phyloP scores from a whole-genome alignment of 2,329 filamentous ascomycete species.

The Penicillium sp. region DNA sequence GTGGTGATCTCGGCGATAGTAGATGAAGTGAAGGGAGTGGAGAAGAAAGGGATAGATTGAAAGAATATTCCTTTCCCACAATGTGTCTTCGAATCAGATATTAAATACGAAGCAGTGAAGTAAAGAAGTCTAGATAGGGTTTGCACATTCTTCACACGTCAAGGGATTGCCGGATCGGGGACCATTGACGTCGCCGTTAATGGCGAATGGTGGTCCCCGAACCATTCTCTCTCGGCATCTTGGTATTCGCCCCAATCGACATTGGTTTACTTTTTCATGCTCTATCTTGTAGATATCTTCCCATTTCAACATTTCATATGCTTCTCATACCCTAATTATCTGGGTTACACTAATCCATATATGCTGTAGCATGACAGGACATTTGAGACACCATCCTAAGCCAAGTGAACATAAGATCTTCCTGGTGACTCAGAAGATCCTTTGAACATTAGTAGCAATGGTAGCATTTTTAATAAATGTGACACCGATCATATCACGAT shows the following conservation, averaged over 20 bases:
- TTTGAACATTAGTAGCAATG: no score
- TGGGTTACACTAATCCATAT: background rate
- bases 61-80: background rate
- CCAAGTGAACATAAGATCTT: background rate
- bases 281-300: background rate
- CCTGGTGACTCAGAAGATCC: background rate
- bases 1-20: background rate
- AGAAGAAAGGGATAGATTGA: background rate
- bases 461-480: background rate
- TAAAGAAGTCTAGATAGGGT: background rate
- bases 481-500: background rate
- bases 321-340: background rate
- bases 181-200: slow-evolving; percentile 15
- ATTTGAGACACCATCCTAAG: background rate
- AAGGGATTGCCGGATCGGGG: slow-evolving; percentile 19
- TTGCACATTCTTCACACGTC: slow-evolving; percentile 5
- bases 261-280: background rate
- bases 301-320: background rate
- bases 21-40: background rate
- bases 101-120: background rate
- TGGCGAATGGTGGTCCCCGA: slow-evolving; percentile 21
- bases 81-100: no score
- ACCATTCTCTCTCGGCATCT: background rate
- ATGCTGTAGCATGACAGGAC: background rate
- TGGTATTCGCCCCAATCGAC: background rate